Conservation (phyloP, 805 yeast species). For the Kazachstania viticola region DNA sequence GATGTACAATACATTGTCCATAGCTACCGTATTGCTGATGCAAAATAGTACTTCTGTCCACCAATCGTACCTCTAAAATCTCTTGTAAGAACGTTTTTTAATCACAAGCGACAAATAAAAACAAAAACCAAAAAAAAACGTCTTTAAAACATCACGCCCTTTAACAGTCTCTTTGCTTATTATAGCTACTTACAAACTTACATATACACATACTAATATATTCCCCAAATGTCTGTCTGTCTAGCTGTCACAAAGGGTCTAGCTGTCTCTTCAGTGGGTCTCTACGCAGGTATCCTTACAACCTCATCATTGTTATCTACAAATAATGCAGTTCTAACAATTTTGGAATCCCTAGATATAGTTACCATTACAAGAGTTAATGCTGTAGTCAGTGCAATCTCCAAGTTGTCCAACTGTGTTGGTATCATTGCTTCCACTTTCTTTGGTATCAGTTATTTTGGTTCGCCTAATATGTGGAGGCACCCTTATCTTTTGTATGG, state of each 20-base stretch:
- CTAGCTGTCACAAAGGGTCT: constrained; percentile 46
- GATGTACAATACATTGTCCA: no score
- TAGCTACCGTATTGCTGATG: no score
- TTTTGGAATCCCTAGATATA: constrained; percentile 8
- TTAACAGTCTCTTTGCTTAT: no score
- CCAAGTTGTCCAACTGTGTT: constrained; percentile 20
- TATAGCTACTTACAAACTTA: no score
- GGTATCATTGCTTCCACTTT: constrained; percentile 39
- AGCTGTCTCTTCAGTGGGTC: constrained; percentile 60
- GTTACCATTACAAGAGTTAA: constrained; percentile 8
- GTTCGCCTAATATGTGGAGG: constrained; percentile 43
- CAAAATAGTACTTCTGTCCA: no score
- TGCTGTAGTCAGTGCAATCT: constrained; percentile 7
- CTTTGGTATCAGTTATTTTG: constrained; percentile 43
- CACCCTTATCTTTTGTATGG: constrained; percentile 68
- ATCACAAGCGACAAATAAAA: no score
- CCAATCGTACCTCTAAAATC: no score
- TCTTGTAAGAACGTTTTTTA: no score
- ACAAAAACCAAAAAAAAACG: no score
- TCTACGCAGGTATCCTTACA: constrained; percentile 37
- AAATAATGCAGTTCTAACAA: constrained; percentile 7
- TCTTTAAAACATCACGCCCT: no score
- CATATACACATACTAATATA: no score
- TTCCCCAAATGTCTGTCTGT: constrained; percentile 49
- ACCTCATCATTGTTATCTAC: constrained; percentile 21